Base-by-base conservation (phyloP, 257 asterid species). In the Primulina tabacum region DNA sequence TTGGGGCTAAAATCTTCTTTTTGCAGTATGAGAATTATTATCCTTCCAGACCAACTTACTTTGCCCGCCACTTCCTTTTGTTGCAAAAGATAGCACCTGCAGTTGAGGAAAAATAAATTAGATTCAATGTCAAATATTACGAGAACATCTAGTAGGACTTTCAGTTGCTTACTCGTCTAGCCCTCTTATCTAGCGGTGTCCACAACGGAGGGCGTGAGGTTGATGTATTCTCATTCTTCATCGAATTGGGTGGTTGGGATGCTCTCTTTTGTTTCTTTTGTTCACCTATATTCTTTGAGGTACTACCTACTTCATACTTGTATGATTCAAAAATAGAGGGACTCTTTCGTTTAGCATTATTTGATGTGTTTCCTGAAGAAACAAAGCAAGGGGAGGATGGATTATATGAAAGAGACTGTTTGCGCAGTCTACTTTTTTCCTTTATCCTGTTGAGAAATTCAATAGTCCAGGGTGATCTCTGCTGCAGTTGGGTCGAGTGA, bases 161-260 rank as follows among this genome's bases (percentile, higher is more conserved):
- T 67, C 76, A 60, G 63, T 64, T 56, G 29, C 84, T 53, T 83
- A 94, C 97, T 86, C 81, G 78, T 77, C 88, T 89, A 72, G 97
- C 85, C 83, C 83, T 91, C 87, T 91, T 91, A 78, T 94, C 99
- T 24, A 75, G 66, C 71, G 99, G 97, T 73, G 99, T 91, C 84
- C 83, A 79, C 16, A 86, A 50, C 34, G 86, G 75, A 76, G 69
- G 78, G 60, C 73, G 38, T 55, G 90, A 61, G 79, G 73, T 77
- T 64, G 92, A 73, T 68, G 82, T 77, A 76, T 73, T 88, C 73
- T 82, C 77, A 62, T 76, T 75, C 83, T 80, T 88, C 68, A 73
- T 64, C 62, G 85, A 80, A 72, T 61, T 74, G 62, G 76, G 64
- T 81, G 80, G 82, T 65, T 72, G 82, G 40, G 82, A 76, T 61